A percentile compares a stretch with the other conserved stretches of the same genome.
Evolutionary conservation across 495 filamentous ascomycete genomes (phyloP).

Genomic region (Jackrogersella multiformis): DNA sequence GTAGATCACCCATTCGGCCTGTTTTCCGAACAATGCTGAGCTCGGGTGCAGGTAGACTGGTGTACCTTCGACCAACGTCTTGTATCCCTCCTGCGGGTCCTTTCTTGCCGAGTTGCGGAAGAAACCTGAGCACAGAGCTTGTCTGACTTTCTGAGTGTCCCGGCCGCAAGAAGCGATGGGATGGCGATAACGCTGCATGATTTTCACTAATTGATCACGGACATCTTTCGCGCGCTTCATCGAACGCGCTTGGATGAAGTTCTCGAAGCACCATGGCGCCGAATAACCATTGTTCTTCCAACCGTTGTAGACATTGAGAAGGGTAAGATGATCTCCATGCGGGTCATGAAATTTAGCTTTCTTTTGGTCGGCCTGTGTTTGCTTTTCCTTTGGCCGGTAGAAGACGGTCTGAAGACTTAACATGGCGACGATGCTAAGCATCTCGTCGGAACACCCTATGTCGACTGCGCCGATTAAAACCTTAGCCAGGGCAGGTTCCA

Average conservation of each 20-base stretch:
- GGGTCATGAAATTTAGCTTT: constrained; percentile 98
- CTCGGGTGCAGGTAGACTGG: constrained; percentile 93
- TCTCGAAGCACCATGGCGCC: constrained; percentile 95
- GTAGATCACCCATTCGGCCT: constrained; percentile 95
- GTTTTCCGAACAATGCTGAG: constrained; percentile 92
- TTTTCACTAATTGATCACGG: constrained; percentile 87
- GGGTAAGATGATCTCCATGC: constrained; percentile 90
- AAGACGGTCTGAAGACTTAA: constrained; percentile 85
- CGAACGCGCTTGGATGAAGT: constrained; percentile 91
- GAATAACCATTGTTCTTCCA: constrained; percentile 87
- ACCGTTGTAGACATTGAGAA: constrained; percentile 94
- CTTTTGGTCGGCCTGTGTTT: constrained; percentile 94
- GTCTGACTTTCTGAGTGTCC: constrained; percentile 86
- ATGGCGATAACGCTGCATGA: constrained; percentile 90
- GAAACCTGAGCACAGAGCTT: constrained; percentile 91
- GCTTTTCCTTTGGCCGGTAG: constrained; percentile 96
- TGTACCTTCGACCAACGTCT: constrained; percentile 93
- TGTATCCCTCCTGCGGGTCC: constrained; percentile 95
- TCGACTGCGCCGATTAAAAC: constrained; percentile 88
- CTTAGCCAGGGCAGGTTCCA: constrained; percentile 86
- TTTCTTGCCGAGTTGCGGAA: constrained; percentile 96
- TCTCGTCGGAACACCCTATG: constrained; percentile 89
- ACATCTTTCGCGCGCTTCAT: constrained; percentile 94
- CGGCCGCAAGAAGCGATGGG: constrained; percentile 82
- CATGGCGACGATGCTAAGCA: constrained; percentile 96